These are phyloP conservation scores for Warburgia ugandensis DNA, from an alignment of 164 flowering plant species.

Conservation along the genomic window DNA sequence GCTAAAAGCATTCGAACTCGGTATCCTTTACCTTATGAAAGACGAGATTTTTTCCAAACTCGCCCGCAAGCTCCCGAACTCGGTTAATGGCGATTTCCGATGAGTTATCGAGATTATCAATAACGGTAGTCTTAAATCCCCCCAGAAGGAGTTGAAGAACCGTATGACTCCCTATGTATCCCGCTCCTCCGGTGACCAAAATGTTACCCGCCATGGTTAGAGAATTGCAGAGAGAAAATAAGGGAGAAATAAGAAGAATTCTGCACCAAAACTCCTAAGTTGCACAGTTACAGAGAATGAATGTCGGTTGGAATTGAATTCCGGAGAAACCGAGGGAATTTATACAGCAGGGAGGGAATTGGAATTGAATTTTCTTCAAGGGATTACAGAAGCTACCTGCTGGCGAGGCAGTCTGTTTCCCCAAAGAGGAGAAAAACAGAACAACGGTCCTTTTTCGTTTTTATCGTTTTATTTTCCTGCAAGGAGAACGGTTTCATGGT, in stretches of 20 bases:
- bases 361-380: no score
- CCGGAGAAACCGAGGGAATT: no score
- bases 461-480: no score
- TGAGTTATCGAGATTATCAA: slow-evolving; percentile 83
- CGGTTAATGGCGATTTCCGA: slow-evolving; percentile 55
- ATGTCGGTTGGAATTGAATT: no score
- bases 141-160: slow-evolving; percentile 72
- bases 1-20: neutral
- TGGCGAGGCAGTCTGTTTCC: no score
- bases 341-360: no score
- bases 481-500: no score
- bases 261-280: no score
- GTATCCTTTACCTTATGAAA: slow-evolving; percentile 74
- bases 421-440: no score
- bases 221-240: neutral
- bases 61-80: slow-evolving; percentile 64
- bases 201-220: slow-evolving; percentile 31
- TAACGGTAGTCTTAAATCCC: slow-evolving; percentile 56
- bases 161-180: slow-evolving; percentile 93
- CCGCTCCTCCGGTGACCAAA: slow-evolving; percentile 96
- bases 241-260: neutral
- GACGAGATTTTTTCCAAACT: slow-evolving; percentile 48
- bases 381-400: no score
- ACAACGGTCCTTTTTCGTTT: no score
- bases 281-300: neutral